These are phyloP conservation scores for Candida stauntonica DNA, from an alignment of 805 yeast genomes.

Conservation along the genomic window DNA sequence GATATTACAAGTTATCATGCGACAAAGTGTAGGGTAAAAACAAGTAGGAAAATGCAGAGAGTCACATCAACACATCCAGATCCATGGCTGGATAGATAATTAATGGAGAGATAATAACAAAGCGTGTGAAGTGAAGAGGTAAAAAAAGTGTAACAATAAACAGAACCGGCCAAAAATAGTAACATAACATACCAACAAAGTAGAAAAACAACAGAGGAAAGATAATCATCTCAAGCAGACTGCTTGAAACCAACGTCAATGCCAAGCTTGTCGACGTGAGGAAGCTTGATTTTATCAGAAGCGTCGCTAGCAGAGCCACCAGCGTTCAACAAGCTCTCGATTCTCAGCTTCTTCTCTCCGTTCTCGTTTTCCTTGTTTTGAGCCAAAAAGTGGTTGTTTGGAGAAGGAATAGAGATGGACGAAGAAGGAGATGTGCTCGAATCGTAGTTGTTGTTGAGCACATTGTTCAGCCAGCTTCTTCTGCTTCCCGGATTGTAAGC, in stretches of 20 bases:
- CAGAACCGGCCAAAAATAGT: too few relatives aligned
- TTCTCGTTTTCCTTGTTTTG: slow-evolving; percentile 8
- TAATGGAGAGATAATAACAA: too few relatives aligned
- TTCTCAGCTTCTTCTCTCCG: slow-evolving; percentile 16
- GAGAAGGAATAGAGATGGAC: slow-evolving; percentile 9
- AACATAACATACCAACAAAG: too few relatives aligned
- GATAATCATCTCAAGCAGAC: too few relatives aligned
- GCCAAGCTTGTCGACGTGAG: slow-evolving; percentile 23
- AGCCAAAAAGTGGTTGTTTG: slow-evolving; percentile 4
- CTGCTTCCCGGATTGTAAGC: slow-evolving; percentile 5
- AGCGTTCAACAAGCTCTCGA: slow-evolving; percentile 20
- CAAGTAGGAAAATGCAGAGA: not conserved
- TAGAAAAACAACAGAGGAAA: too few relatives aligned
- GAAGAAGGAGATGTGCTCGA: slow-evolving; percentile 10
- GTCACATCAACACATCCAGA: too few relatives aligned
- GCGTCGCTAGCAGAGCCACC: slow-evolving; percentile 3
- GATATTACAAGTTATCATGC: not conserved
- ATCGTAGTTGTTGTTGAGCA: slow-evolving; percentile 14
- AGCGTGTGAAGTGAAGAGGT: too few relatives aligned
- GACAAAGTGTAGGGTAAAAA: not conserved
- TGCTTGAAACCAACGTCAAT: too few relatives aligned
- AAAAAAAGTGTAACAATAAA: too few relatives aligned
- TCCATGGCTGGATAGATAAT: too few relatives aligned
- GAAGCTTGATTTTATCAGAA: slow-evolving; percentile 12
- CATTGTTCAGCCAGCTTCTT: slow-evolving; percentile 20